Conservation (phyloP, 2,329 filamentous ascomycete genomes). For the Aspergillus sp. region DNA sequence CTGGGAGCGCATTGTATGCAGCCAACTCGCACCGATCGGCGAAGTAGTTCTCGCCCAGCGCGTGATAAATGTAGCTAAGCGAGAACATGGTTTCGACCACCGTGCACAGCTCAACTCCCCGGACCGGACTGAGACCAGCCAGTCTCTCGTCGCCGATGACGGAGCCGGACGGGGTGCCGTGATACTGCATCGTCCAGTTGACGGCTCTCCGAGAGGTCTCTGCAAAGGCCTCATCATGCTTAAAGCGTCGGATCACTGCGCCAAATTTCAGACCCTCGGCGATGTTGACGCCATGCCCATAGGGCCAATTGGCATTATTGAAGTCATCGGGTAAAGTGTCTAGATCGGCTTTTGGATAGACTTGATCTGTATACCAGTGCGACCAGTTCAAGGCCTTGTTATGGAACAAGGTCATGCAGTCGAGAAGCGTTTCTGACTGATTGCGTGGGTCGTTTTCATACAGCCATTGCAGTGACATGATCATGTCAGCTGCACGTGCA, state of each 20-base stretch:
- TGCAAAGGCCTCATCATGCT: conserved; percentile 42
- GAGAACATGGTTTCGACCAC: conserved; percentile 54
- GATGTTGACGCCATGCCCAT: conserved; percentile 48
- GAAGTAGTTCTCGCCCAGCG: conserved; percentile 45
- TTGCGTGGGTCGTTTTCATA: conserved; percentile 44
- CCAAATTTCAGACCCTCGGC: conserved; percentile 42
- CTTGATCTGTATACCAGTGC: conserved; percentile 37
- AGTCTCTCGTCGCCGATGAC: conserved; percentile 52
- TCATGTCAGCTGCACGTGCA: conserved; percentile 43
- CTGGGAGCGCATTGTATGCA: conserved; percentile 56
- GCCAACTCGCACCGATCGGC: conserved; percentile 53
- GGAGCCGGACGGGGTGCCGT: conserved; percentile 47
- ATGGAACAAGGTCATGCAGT: conserved; percentile 33
- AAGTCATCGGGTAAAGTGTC: conserved; percentile 13
- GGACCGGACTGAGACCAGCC: conserved; percentile 42
- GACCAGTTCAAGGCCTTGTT: conserved; percentile 35
- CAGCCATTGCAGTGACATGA: conserved; percentile 49
- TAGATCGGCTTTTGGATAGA: conserved; percentile 33
- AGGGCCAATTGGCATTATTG: conserved; percentile 28
- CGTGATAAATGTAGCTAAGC: conserved; percentile 50
- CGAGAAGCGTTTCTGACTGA: conserved; percentile 36
- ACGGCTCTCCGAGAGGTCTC: conserved; percentile 43
- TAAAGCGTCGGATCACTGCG: conserved; percentile 47
- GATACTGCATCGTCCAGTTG: conserved; percentile 49
- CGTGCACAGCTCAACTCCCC: conserved; percentile 51